Base-by-base conservation (phyloP, 306 rosid species). In the Fagus crenata region DNA sequence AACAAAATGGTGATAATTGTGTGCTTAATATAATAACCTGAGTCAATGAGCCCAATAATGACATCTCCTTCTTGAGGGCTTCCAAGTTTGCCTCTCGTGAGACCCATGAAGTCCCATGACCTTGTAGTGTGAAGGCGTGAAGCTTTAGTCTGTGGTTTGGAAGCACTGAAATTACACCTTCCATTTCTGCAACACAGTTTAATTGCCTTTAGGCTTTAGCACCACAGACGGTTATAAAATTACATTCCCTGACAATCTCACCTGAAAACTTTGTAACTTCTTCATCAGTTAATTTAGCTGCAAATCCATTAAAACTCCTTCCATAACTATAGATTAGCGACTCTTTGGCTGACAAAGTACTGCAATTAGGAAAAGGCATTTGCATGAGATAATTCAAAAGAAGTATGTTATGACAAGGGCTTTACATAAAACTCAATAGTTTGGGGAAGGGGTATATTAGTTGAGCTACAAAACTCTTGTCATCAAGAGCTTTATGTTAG, bases 161-260 rank as follows among this genome's bases (percentile, higher is more conserved):
- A 53, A 82, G 11, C 69, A 85, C 89, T 5, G 84, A 85, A 65
- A 85, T 67, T 1, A 82, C 80, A 4, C 81, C 82, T 18, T 72
- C 80, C 82, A 65, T 78, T 33, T 36, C 84, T 80, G 84, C 74
- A 69, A 43, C 56, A 31, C 32, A 46, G 14, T 49, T 43, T 7
- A 71, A 12, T 33, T 33, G 4, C 6, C 49, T 71, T 28, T 22
- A 55, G 54, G 35, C 49, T 71, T 28, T 22, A 55, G 54, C 49
- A 61, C 22, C 22, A 7, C 1, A 35, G 6, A 12, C 1, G 3
- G 6, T 11, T 13, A 35, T 4, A 53, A 4, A 33, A 37, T 6
- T 41, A 3, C 54, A 78, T 40, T 71, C 7, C 32, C 42, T 54
- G 28, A n/a, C 6, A 2, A 32, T 31, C 31, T 40, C 31, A 77